phyloP scores from a whole-genome alignment of 2,329 filamentous ascomycete species.

The Colletotrichum navitas region DNA sequence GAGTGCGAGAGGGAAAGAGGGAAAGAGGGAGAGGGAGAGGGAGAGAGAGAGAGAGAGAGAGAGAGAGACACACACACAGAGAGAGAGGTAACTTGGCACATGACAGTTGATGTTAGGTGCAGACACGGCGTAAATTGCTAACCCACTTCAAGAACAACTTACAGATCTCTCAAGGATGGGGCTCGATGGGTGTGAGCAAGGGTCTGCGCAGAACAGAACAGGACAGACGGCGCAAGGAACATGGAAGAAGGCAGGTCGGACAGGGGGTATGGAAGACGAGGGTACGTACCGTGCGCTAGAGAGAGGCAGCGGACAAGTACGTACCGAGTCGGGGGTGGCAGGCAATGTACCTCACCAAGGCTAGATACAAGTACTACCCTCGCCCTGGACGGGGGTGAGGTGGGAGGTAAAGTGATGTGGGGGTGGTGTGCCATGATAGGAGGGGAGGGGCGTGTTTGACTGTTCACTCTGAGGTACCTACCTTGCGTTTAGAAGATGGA shows the following conservation, averaged over 20 bases:
- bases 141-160: constrained; percentile 40
- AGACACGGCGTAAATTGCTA: constrained; percentile 42
- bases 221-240: constrained; percentile 18
- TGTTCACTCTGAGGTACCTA: neutral
- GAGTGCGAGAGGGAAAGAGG: neutral
- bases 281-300: neutral
- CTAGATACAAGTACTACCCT: neutral
- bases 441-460: neutral
- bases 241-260: constrained; percentile 4
- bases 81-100: constrained; percentile 41
- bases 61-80: too few species aligned
- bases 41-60: neutral
- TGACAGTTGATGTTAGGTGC: constrained; percentile 41
- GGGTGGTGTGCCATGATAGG: neutral
- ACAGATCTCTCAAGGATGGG: constrained; percentile 40
- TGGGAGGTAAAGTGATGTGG: neutral
- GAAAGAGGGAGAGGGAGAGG: neutral
- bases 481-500: neutral
- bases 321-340: constrained; percentile 1
- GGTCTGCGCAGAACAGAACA: constrained; percentile 21
- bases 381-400: neutral
- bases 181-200: constrained; percentile 23
- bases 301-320: neutral
- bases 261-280: neutral
- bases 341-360: neutral